phyloP scores from a whole-genome alignment of 75 land plant species.

The Isoetes taiwanensis region DNA sequence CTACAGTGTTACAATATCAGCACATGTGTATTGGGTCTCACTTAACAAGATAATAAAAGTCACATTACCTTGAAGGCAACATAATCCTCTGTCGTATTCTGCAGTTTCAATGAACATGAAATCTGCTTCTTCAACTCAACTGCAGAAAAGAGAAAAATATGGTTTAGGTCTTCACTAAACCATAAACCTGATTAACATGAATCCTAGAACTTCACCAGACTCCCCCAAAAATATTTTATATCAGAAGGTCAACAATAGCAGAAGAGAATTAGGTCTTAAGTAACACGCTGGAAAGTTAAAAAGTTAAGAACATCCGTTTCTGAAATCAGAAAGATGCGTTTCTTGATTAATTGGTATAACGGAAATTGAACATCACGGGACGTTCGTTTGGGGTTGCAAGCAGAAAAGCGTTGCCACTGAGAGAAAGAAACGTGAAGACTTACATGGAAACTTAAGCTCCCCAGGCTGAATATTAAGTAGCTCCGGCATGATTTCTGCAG shows the following conservation, averaged over 20 bases:
- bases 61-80: conserved; percentile 72
- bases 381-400: background rate
- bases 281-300: no score
- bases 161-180: no score
- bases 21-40: no score
- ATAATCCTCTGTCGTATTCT: conserved; percentile 57
- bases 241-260: no score
- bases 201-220: no score
- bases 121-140: conserved; percentile 91
- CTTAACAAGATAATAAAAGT: background rate
- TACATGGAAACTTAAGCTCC: conserved; percentile 74
- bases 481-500: no score
- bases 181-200: no score
- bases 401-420: background rate
- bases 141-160: no score
- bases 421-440: conserved; percentile 7
- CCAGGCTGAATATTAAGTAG: conserved; percentile 60
- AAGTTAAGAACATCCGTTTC: no score
- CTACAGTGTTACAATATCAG: conserved; percentile 30
- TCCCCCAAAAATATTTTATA: no score
- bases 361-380: background rate
- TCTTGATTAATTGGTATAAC: background rate
- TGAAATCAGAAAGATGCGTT: no score
- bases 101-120: conserved; percentile 63
- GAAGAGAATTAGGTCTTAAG: no score